Evolutionary conservation across 2,329 filamentous ascomycete species (phyloP).

Genomic region (Huntiella bhutanensis): DNA sequence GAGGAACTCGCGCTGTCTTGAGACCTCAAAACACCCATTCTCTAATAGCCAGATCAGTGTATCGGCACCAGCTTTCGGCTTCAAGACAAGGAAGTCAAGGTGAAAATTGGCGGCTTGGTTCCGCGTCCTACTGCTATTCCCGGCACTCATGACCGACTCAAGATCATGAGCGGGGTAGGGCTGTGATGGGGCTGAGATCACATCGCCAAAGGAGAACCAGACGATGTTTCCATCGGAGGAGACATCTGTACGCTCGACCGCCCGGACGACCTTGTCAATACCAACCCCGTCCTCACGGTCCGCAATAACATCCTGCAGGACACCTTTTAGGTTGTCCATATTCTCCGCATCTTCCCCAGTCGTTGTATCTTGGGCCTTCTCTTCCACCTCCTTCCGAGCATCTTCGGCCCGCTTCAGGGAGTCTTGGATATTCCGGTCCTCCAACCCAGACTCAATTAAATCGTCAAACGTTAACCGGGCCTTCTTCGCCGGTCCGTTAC

Average conservation of each 20-base stretch:
- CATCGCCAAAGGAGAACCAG: conserved; percentile 5
- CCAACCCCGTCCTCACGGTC: conserved; percentile 8
- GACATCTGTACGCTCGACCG: conserved; percentile 2
- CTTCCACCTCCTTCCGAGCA: not conserved
- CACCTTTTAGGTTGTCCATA: conserved; percentile 3
- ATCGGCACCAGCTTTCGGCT: not conserved
- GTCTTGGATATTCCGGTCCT: not conserved
- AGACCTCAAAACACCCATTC: conserved; percentile 25
- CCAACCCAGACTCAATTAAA: conserved; percentile 5
- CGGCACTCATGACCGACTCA: too few species aligned
- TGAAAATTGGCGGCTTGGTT: too few species aligned
- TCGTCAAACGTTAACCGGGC: not conserved
- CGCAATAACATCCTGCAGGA: conserved; percentile 1
- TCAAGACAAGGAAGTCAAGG: too few species aligned
- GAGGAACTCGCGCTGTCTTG: conserved; percentile 1
- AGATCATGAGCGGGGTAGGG: conserved; percentile 17
- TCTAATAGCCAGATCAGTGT: conserved; percentile 47
- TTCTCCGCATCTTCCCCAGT: not conserved
- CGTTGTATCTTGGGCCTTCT: not conserved
- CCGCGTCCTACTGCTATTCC: too few species aligned
- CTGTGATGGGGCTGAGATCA: conserved; percentile 29
- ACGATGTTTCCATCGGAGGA: not conserved
- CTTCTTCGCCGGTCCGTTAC: not conserved
- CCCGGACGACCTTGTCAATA: conserved; percentile 11
- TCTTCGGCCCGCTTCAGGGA: not conserved